Conservation (phyloP, 805 yeast species). For the Cyberlindnera xishuangbannaensis region DNA sequence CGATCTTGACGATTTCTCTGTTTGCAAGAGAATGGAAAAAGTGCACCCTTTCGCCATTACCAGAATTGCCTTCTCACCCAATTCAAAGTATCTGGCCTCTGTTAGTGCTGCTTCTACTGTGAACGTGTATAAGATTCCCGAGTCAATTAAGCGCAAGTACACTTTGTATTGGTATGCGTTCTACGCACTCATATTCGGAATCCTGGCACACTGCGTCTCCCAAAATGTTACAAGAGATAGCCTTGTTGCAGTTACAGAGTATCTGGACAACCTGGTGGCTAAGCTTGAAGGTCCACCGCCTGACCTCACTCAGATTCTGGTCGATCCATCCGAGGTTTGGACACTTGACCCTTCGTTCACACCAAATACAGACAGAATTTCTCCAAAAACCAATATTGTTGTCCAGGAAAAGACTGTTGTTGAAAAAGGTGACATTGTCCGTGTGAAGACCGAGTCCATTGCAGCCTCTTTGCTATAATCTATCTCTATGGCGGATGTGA, state of each 20-base stretch:
- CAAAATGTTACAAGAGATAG: constrained; percentile 15
- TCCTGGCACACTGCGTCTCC: constrained; percentile 5
- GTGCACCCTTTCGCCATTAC: constrained; percentile 83
- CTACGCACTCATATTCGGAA: constrained; percentile 6
- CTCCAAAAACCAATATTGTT: neutral
- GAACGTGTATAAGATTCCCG: constrained; percentile 56
- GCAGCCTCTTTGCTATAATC: neutral
- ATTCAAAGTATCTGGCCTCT: constrained; percentile 61
- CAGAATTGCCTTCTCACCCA: constrained; percentile 59
- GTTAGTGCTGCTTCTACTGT: constrained; percentile 75
- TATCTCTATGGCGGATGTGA: too few relatives aligned
- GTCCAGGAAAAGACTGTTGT: constrained; percentile 11
- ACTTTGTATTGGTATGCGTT: constrained; percentile 9
- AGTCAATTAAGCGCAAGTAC: constrained; percentile 27
- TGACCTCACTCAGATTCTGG: neutral
- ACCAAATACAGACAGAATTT: neutral
- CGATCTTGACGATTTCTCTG: constrained; percentile 44
- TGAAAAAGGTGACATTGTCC: constrained; percentile 21
- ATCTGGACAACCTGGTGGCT: constrained; percentile 9
- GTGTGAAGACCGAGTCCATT: constrained; percentile 10
- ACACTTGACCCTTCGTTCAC: constrained; percentile 1
- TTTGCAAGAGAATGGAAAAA: constrained; percentile 45
- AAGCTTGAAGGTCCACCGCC: constrained; percentile 5
- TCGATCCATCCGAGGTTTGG: neutral
- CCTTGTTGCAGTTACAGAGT: constrained; percentile 9